Percentiles rank a stretch among this genome's conserved stretches.
These are phyloP conservation scores for Rhodotorula diobovata DNA, from an alignment of 768 basidiomycete genomes.

Conservation along the genomic window DNA sequence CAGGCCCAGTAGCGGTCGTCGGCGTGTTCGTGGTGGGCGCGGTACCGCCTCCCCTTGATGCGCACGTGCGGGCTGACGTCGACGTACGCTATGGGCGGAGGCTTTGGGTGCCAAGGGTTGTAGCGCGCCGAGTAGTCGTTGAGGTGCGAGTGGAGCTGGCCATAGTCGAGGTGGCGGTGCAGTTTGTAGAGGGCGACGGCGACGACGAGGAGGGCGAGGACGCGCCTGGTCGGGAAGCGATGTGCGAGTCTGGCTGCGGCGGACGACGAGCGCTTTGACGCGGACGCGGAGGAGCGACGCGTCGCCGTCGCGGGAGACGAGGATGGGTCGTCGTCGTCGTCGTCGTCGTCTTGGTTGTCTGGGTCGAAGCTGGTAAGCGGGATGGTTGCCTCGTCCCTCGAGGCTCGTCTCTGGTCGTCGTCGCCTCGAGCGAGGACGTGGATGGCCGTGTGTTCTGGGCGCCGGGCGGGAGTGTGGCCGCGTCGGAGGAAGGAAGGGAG, in stretches of 20 bases:
- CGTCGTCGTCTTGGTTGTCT: neutral
- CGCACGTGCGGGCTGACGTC: neutral
- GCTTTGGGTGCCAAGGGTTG: conserved; percentile 17
- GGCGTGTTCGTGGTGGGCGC: conserved; percentile 1
- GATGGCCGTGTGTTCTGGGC: neutral
- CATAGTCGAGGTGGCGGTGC: neutral
- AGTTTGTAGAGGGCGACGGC: conserved; percentile 25
- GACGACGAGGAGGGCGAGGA: conserved; percentile 26
- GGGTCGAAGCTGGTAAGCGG: conserved; percentile 1
- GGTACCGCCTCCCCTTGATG: conserved; percentile 11
- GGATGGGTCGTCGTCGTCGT: neutral
- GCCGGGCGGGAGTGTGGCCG: neutral
- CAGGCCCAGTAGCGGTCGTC: conserved; percentile 18
- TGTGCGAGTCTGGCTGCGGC: neutral
- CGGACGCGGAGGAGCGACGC: neutral
- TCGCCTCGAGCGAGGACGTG: conserved; percentile 1
- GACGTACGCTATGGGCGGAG: neutral
- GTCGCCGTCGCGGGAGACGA: neutral
- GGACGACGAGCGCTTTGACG: neutral
- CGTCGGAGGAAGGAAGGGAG: neutral
- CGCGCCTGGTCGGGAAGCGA: neutral
- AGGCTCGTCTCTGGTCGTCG: neutral
- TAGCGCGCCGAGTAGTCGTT: neutral
- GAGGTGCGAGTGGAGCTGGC: neutral
- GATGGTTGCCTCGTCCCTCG: neutral